Base-by-base conservation (phyloP, 805 yeast genomes). In the Isabelozyma pseudorhagii region DNA sequence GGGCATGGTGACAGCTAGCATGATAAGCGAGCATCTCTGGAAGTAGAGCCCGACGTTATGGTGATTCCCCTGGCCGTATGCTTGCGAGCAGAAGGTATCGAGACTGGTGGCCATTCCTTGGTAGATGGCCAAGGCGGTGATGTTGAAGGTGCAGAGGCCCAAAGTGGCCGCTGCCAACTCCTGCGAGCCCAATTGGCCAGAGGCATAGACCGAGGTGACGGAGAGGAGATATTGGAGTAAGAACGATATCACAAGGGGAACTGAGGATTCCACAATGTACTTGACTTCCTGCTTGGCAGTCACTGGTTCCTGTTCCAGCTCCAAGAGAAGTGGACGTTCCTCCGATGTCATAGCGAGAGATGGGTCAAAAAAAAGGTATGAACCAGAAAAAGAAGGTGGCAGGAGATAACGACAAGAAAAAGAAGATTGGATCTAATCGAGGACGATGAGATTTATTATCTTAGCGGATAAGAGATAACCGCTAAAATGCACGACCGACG, bases 111-210 rank as follows among this genome's bases (percentile, higher is more conserved):
- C 54, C 34, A 61, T 57, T 4, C 96, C 96, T 61, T 87, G 93
- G 60, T 87, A 84, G 21, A 87, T 72, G 1, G 94, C 90, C 52
- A 85, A 78, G 0, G 78, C 80, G 0, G 92, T 84, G 52, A 89
- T 87, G 55, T 84, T 85, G 10, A 89, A 85, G 0, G 94, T 87
- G 85, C 88, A 88, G 0, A 87, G 79, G 1, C 89, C 92, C 53
- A 89, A 70, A 0, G 93, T 84, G 2, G 87, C 91, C 0, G 96
- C 96, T 2, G 92, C 93, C 39, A 89, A 71, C 64, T 89, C 92
- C 36, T 71, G 76, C 44, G 86, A 85, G 14, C 96, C 96, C 46
- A 88, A 64, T 58, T 82, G 89, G 10, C 94, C 92, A 0, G 90
- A 96, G 14, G 85, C 79, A 56, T 87, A 82, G 17, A 89, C 83